Conservation (phyloP, 495 filamentous ascomycete genomes). For the Evernia prunastri region DNA sequence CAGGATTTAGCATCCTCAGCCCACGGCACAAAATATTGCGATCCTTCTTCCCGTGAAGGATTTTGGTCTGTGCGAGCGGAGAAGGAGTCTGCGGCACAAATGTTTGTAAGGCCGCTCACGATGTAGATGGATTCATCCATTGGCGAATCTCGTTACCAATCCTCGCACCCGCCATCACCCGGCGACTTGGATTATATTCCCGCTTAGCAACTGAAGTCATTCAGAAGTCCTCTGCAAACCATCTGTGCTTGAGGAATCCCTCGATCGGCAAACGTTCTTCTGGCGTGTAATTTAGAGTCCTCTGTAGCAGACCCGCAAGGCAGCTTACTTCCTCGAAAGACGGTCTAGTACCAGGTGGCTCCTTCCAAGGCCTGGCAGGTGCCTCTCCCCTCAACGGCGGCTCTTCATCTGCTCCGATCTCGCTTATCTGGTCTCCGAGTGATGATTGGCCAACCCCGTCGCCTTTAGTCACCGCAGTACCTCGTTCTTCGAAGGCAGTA, state of each 20-base stretch:
- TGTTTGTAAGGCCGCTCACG: background rate
- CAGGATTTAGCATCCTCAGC: background rate
- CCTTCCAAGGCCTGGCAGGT: background rate
- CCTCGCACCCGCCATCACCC: background rate
- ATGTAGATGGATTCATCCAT: background rate
- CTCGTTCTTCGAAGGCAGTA: background rate
- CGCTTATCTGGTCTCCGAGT: background rate
- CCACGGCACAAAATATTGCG: background rate
- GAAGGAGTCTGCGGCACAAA: background rate
- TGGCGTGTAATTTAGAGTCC: background rate
- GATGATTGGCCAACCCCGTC: background rate
- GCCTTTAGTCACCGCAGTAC: background rate
- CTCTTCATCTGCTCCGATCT: background rate
- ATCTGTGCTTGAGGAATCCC: background rate
- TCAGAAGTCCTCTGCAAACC: background rate
- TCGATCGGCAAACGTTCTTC: background rate
- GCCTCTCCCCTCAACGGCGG: background rate
- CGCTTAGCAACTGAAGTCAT: background rate
- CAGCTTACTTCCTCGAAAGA: background rate
- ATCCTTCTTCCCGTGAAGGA: background rate
- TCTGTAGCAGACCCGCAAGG: background rate
- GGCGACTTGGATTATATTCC: background rate
- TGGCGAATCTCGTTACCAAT: background rate
- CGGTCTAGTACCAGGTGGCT: background rate
- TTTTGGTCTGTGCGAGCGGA: background rate